A percentile compares a stretch with the other conserved stretches of the same genome.
Evolutionary conservation across 176 grass and related monocot genomes (phyloP).

Genomic region (barley (Hordeum vulgare)): MorexV3_pseudomolecules_assembly NC_058519.1:597807573-597808072

Average conservation of each 20-base stretch:
- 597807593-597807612: no score
- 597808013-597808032: no score
- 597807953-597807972: not conserved
- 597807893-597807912: not conserved
- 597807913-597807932: not conserved
- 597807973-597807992: not conserved
- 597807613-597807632: no score
- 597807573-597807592: no score
- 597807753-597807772: not conserved
- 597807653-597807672: not conserved
- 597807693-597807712: not conserved
- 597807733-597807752: not conserved
- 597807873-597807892: not conserved
- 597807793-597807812: not conserved
- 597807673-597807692: not conserved
- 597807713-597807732: not conserved
- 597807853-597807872: not conserved
- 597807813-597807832: not conserved
- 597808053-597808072: no score
- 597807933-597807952: not conserved
- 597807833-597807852: not conserved
- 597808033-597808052: no score
- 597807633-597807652: no score
- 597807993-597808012: not conserved
- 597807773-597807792: constrained; percentile 5